Conservation (phyloP, 257 asterid species). For the Solanum gracilifrons region DNA sequence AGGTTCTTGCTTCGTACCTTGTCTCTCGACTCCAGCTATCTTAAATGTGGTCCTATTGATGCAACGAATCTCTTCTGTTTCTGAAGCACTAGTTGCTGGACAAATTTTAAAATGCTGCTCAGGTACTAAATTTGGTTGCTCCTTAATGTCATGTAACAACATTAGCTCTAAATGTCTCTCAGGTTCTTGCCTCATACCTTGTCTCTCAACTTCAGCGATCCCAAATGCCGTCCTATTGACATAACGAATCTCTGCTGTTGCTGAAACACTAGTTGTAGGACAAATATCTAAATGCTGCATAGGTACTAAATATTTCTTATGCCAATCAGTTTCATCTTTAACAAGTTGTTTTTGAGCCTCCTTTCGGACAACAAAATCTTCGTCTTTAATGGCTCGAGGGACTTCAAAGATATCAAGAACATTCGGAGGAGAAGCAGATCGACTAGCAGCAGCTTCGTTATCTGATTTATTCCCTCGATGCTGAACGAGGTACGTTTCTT, state of each 20-base stretch:
- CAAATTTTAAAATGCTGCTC: neutral
- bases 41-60: constrained; percentile 13
- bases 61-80: constrained; percentile 1
- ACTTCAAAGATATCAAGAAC: constrained; percentile 88
- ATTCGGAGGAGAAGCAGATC: constrained; percentile 23
- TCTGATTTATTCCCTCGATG: neutral
- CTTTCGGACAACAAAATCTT: constrained; percentile 3
- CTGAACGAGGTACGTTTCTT: constrained; percentile 9
- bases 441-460: constrained; percentile 1
- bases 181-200: neutral
- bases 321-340: constrained; percentile 44
- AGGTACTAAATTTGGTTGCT: constrained; percentile 29
- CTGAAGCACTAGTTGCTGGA: neutral
- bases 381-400: constrained; percentile 41
- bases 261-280: constrained; percentile 20
- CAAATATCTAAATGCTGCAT: constrained; percentile 3
- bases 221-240: constrained; percentile 16
- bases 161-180: constrained; percentile 32
- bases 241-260: constrained; percentile 6
- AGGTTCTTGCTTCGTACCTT: neutral
- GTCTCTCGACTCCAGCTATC: constrained; percentile 26
- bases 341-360: constrained; percentile 13
- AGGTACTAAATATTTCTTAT: constrained; percentile 43
- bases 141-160: constrained; percentile 53
- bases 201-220: constrained; percentile 26